A percentile compares a stretch with the other conserved stretches of the same genome.
phyloP scores from a whole-genome alignment of 148 eudicot species.

The Chenopodium formosanum region DNA sequence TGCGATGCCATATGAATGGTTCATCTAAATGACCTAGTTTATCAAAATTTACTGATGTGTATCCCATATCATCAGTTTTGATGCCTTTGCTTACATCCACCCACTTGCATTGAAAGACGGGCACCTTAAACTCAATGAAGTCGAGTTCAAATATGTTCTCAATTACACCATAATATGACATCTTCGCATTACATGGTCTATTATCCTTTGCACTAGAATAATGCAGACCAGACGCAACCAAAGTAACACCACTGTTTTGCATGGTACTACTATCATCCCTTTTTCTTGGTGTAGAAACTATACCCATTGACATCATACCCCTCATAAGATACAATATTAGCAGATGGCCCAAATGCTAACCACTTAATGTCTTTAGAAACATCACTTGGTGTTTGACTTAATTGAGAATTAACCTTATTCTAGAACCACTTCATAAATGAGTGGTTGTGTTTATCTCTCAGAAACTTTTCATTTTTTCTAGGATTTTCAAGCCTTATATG shows the following conservation, averaged over 20 bases:
- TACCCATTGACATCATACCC: slow-evolving; percentile 16
- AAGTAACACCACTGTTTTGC: slow-evolving; percentile 12
- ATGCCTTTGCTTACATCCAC: neutral
- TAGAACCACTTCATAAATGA: too few species aligned
- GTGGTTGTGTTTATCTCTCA: too few species aligned
- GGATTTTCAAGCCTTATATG: too few species aligned
- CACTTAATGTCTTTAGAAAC: too few species aligned
- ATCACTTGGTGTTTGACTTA: too few species aligned
- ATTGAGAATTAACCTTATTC: too few species aligned
- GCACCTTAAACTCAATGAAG: neutral
- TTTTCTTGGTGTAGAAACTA: neutral
- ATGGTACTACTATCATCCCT: slow-evolving; percentile 9
- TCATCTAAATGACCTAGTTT: too few species aligned
- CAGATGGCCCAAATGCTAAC: neutral
- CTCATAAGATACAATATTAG: neutral
- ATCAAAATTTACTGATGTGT: too few species aligned
- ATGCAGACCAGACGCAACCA: neutral
- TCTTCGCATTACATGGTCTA: neutral
- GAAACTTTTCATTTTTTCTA: too few species aligned
- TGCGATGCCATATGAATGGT: too few species aligned
- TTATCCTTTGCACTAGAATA: neutral
- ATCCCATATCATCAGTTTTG: neutral
- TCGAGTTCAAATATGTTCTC: neutral
- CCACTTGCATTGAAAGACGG: neutral
- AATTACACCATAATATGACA: neutral